Conservation (phyloP, 2,329 filamentous ascomycete species). For the Plectosphaerella sp. region DNA sequence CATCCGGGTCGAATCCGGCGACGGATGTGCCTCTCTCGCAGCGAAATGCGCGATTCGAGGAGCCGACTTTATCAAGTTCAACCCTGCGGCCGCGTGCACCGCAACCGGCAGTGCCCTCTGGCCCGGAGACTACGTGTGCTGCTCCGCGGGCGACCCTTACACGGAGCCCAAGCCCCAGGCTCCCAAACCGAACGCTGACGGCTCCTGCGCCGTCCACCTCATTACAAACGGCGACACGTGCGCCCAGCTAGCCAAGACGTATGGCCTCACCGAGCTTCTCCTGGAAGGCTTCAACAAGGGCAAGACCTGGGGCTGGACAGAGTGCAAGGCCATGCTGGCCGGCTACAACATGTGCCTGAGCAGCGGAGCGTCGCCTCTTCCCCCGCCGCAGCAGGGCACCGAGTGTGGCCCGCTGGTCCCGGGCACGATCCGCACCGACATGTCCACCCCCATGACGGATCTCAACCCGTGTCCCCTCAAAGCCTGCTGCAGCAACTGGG, state of each 20-base stretch:
- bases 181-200: constrained; percentile 2
- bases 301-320: constrained; percentile 5
- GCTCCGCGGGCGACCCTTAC: constrained; percentile 1
- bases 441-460: not conserved
- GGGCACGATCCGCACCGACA: not conserved
- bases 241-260: not conserved
- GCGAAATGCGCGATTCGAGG: constrained; percentile 2
- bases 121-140: constrained; percentile 1
- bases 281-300: constrained; percentile 3
- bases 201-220: constrained; percentile 1
- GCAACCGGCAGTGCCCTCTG: not conserved
- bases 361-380: not conserved
- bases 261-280: not conserved
- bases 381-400: constrained; percentile 1
- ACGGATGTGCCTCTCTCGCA: not conserved
- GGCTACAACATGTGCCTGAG: constrained; percentile 5
- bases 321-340: constrained; percentile 1
- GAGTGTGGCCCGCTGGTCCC: constrained; percentile 4
- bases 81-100: not conserved
- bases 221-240: constrained; percentile 1
- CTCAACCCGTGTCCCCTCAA: constrained; percentile 8
- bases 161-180: not conserved
- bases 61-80: constrained; percentile 1
- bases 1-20: constrained; percentile 1
- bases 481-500: constrained; percentile 6